Percentiles rank a stretch among this genome's conserved stretches.
Evolutionary conservation across 2,329 filamentous ascomycete genomes (phyloP).

Genomic region (Scortechinia acanthostroma): DNA sequence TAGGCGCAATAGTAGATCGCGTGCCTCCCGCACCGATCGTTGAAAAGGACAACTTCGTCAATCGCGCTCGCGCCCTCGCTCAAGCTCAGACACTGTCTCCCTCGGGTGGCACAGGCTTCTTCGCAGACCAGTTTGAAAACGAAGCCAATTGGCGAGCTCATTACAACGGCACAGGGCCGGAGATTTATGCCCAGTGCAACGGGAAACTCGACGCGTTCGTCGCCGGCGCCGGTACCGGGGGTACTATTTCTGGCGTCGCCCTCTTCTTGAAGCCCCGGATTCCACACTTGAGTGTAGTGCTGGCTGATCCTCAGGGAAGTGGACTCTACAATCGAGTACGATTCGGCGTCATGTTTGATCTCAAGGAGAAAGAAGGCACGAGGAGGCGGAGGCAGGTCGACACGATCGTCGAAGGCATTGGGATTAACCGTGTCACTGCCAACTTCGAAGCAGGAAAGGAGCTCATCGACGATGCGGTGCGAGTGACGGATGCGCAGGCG

Average conservation of each 20-base stretch:
- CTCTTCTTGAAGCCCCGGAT: constrained; percentile 44
- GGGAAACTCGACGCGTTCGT: constrained; percentile 63
- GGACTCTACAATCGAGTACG: constrained; percentile 87
- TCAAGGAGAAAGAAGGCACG: constrained; percentile 84
- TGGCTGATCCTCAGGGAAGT: constrained; percentile 90
- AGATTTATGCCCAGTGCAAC: constrained; percentile 59
- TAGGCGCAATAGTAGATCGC: constrained; percentile 64
- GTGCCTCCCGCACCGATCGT: constrained; percentile 68
- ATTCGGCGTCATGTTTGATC: constrained; percentile 91
- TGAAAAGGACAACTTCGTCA: constrained; percentile 67
- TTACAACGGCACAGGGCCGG: constrained; percentile 59
- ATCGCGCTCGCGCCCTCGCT: constrained; percentile 56
- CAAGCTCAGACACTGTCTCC: constrained; percentile 45
- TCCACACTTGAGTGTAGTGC: constrained; percentile 53
- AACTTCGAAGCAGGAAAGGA: constrained; percentile 86
- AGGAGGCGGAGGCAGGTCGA: constrained; percentile 85
- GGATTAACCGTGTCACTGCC: constrained; percentile 85
- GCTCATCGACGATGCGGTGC: constrained; percentile 82
- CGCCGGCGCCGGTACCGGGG: constrained; percentile 66
- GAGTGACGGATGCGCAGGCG: constrained; percentile 82
- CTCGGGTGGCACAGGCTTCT: constrained; percentile 38
- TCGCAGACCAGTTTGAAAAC: constrained; percentile 71
- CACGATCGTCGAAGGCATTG: constrained; percentile 90
- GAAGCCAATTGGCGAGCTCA: constrained; percentile 66
- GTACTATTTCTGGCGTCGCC: constrained; percentile 64